Evolutionary conservation across 1,284 basidiomycete species (phyloP), one percentile per base, ranked within the genome.

Genomic region (Heliocybe sulcata): DNA sequence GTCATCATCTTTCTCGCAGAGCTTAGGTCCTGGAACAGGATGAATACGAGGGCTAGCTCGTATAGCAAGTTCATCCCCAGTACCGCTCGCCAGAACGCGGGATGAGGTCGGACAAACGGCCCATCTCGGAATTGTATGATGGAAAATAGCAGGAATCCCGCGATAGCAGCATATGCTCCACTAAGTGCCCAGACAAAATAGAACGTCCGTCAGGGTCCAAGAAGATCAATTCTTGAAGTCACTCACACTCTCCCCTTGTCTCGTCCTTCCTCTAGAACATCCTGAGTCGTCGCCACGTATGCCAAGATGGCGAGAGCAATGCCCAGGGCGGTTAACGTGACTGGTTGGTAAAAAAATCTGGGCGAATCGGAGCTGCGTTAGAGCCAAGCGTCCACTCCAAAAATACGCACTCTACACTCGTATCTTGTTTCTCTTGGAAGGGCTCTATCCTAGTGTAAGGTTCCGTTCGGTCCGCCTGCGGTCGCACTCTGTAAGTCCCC

Each of bases 71-170:
- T 93, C 57, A 90, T 71, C 11, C 90, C 90, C 23, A 91, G 72
- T 1, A 89, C 77, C 35, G 82, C 71, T 54, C 88, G 76, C 88
- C 88, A 90, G 67, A 90, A 87, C 19, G 83, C 84, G 58, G 85
- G 84, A 65, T 86, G 52, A 22, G 52, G 52, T 53, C 86, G 81
- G 65, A 87, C 76, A 64, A 85, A 89, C 25, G 90, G 90, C 0
- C 90, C 90, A 65, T 93, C 90, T 55, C 90, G 85, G 65, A 92
- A 92, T 63, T 92, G 90, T 48, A 93, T 76, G 79, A 89, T 87
- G 27, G 87, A 87, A 68, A 92, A 93, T 55, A 82, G 69, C 54
- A 91, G 74, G 67, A 91, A 91, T 49, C 83, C 77, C 19, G 75
- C 76, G 51, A 87, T 73, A 14, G 82, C 77, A 56, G 89, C 90